Percentiles rank a stretch among this genome's conserved stretches.
Conservation (phyloP, 1,139 yeast species). For the Nadsonia commutata region DNA sequence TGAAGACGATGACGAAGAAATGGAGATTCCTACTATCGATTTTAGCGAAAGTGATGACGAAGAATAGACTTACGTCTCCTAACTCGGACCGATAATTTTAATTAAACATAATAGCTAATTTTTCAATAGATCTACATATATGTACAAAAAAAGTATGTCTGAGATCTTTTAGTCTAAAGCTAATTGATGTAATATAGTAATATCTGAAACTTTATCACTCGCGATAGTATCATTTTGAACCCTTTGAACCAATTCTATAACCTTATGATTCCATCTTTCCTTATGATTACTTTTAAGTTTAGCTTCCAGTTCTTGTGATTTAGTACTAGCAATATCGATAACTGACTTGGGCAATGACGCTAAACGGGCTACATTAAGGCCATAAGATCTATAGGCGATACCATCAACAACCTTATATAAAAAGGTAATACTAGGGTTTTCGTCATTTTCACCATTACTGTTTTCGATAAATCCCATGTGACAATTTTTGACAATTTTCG, state of each 20-base stretch:
- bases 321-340: slow-evolving; percentile 15
- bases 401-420: slow-evolving; percentile 22
- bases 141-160: too few relatives aligned
- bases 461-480: slow-evolving; percentile 63
- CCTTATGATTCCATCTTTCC: background rate
- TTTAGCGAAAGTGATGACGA: slow-evolving; percentile 22
- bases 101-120: background rate
- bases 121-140: too few relatives aligned
- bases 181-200: background rate
- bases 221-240: background rate
- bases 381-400: slow-evolving; percentile 22
- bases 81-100: background rate
- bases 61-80: background rate
- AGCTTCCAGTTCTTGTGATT: slow-evolving; percentile 12
- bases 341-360: slow-evolving; percentile 22
- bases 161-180: background rate
- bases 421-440: slow-evolving; percentile 13
- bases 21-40: slow-evolving; percentile 42
- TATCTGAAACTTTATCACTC: background rate
- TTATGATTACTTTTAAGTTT: background rate
- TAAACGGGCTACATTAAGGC: slow-evolving; percentile 25
- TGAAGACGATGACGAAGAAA: slow-evolving; percentile 14
- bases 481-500: slow-evolving; percentile 35
- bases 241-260: background rate
- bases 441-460: slow-evolving; percentile 7